These are phyloP conservation scores for Aspergillus fumigatiaffinis DNA, from an alignment of 2,329 filamentous ascomycete genomes.

Conservation along the genomic window DNA sequence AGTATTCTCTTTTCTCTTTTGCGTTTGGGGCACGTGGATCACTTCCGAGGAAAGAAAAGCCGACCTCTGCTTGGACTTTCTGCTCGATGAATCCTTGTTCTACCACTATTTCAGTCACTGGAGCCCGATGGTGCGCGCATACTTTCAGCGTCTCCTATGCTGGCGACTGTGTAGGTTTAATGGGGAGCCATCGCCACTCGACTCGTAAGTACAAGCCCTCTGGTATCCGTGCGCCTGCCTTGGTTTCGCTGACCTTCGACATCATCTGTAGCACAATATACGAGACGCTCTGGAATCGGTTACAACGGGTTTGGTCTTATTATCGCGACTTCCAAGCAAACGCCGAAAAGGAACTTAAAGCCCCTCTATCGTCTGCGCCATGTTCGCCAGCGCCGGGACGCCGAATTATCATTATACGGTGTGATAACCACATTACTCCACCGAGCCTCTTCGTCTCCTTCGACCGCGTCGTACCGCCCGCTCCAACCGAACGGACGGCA, in stretches of 20 bases:
- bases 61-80: constrained; percentile 67
- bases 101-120: constrained; percentile 84
- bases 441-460: constrained; percentile 58
- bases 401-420: constrained; percentile 82
- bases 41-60: constrained; percentile 64
- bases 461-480: constrained; percentile 53
- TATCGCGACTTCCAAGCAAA: constrained; percentile 70
- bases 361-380: constrained; percentile 71
- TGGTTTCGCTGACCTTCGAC: constrained; percentile 7
- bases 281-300: constrained; percentile 60
- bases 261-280: constrained; percentile 62
- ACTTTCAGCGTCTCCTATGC: constrained; percentile 85
- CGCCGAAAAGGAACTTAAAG: constrained; percentile 54
- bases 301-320: constrained; percentile 72
- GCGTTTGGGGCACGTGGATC: constrained; percentile 70
- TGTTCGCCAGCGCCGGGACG: constrained; percentile 81
- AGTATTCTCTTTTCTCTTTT: constrained; percentile 75
- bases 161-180: constrained; percentile 81
- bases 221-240: background rate
- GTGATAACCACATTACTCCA: constrained; percentile 60
- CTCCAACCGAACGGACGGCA: constrained; percentile 27
- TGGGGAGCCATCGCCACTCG: constrained; percentile 60
- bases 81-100: constrained; percentile 72
- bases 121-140: constrained; percentile 92
- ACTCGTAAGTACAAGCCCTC: constrained; percentile 55